Evolutionary conservation across 2,329 filamentous ascomycete species (phyloP).

Genomic region (Cordyceps militaris): DNA sequence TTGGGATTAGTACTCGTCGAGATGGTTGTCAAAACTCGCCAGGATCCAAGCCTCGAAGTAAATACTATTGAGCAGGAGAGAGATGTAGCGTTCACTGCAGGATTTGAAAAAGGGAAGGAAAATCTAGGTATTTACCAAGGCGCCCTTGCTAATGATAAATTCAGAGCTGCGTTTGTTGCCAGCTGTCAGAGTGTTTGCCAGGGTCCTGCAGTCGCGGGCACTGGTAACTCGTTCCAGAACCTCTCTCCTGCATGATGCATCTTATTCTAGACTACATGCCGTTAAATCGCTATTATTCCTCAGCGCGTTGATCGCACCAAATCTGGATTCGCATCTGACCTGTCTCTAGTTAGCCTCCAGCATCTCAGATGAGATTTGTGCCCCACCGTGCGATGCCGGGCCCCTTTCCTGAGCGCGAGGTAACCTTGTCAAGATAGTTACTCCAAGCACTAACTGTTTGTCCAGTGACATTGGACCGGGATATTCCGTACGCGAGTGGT

Average conservation of each 20-base stretch:
- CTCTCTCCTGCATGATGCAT: not conserved
- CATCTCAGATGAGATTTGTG: slow-evolving; percentile 9
- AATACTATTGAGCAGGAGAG: too few relatives aligned
- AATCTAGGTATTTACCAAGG: too few relatives aligned
- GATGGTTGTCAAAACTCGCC: not conserved
- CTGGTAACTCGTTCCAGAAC: not conserved
- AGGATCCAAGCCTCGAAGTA: too few relatives aligned
- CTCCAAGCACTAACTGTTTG: not conserved
- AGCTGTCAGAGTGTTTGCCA: not conserved
- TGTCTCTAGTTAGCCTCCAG: not conserved
- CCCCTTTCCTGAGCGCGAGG: slow-evolving; percentile 1
- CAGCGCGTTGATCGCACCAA: not conserved
- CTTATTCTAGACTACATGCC: not conserved
- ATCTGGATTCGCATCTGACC: not conserved
- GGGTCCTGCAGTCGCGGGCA: not conserved
- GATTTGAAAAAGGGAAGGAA: not conserved
- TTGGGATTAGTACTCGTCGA: not conserved
- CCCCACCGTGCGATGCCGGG: not conserved
- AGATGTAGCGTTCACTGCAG: too few relatives aligned
- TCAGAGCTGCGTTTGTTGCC: slow-evolving; percentile 1
- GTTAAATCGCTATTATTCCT: not conserved
- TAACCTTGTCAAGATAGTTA: not conserved
- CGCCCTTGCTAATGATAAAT: not conserved
- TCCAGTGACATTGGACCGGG: not conserved
- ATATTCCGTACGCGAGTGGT: not conserved